phyloP scores from a whole-genome alignment of 2,329 filamentous ascomycete genomes.

The Aspergillus neotritici region DNA sequence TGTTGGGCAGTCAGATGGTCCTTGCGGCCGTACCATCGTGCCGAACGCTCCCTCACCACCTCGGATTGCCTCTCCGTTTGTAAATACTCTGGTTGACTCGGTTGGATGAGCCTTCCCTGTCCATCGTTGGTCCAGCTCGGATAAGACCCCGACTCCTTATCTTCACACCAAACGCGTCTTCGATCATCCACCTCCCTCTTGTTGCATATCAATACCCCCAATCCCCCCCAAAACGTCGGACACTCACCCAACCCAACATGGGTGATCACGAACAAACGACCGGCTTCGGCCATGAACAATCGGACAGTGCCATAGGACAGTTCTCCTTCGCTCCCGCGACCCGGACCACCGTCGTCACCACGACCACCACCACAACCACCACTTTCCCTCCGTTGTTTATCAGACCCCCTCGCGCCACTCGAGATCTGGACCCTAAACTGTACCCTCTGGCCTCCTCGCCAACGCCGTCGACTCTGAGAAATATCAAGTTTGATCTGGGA shows the following conservation, averaged over 20 bases:
- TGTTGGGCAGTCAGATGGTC: slow-evolving; percentile 21
- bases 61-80: slow-evolving; percentile 10
- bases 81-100: neutral
- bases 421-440: slow-evolving; percentile 74
- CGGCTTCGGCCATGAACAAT: slow-evolving; percentile 18
- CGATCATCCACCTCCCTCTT: slow-evolving; percentile 9
- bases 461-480: slow-evolving; percentile 71
- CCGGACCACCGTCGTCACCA: slow-evolving; percentile 68
- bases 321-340: slow-evolving; percentile 60
- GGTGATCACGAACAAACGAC: slow-evolving; percentile 20
- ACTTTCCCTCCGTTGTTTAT: slow-evolving; percentile 78
- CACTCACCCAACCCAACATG: slow-evolving; percentile 20
- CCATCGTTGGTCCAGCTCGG: no score
- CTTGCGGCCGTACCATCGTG: slow-evolving; percentile 14
- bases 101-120: no score
- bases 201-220: slow-evolving; percentile 9
- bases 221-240: neutral
- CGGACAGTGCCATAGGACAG: slow-evolving; percentile 48
- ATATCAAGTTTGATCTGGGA: slow-evolving; percentile 68
- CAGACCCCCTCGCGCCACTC: slow-evolving; percentile 63
- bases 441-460: slow-evolving; percentile 81
- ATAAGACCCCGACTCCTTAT: no score
- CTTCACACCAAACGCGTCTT: no score
- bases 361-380: slow-evolving; percentile 82
- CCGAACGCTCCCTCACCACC: slow-evolving; percentile 19